Base-by-base conservation (phyloP, 2,329 filamentous ascomycete species). In the Nemania sp. region DNA sequence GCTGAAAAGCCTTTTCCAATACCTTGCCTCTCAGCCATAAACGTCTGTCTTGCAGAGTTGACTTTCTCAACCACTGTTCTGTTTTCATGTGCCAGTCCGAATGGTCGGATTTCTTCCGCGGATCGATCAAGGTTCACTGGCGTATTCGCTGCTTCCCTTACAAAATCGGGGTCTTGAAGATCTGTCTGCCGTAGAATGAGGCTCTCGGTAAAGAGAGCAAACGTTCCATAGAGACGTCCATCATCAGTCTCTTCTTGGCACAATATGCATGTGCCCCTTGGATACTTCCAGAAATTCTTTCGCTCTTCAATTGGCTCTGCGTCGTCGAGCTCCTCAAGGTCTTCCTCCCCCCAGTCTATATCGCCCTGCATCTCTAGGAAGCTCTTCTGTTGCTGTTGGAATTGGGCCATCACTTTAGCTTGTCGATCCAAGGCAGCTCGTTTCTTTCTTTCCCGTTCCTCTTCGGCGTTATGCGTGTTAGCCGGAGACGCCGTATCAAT, bases 171-270 rank as follows among this genome's bases (percentile, higher is more conserved):
- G 77, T 98, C 93, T 62, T 91, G 85, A 41, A 95, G 85, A 75
- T 97, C 90, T 0, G 96, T 99, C 76, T 97, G 91, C 24, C 96
- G 90, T 62, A 98, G 82, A 62, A 99, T 92, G 38, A 88, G 90
- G 77, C 94, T 98, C 75, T 97, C 90, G 22, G 90, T 93, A 67
- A 99, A 87, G 73, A 97, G 89, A 2, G 93, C 93, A 82, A 99
- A 98, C 0, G 95, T 97, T 67, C 96, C 96, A 77, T 97, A 98
- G 0, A 98, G 86, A 47, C 91, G 89, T 13, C 90, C 90, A 71
- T 98, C 95, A 74, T 95, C 94, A 2, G 93, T 96, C 73, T 98
- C 94, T 80, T 99, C 97, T 79, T 98, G 96, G 76, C 96, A 99
- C 18, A 98, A 83, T 62, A 99, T 98, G 79, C 96, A 99, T 26